Conservation (phyloP, 2,329 filamentous ascomycete species). For the Alternaria sp. region DNA sequence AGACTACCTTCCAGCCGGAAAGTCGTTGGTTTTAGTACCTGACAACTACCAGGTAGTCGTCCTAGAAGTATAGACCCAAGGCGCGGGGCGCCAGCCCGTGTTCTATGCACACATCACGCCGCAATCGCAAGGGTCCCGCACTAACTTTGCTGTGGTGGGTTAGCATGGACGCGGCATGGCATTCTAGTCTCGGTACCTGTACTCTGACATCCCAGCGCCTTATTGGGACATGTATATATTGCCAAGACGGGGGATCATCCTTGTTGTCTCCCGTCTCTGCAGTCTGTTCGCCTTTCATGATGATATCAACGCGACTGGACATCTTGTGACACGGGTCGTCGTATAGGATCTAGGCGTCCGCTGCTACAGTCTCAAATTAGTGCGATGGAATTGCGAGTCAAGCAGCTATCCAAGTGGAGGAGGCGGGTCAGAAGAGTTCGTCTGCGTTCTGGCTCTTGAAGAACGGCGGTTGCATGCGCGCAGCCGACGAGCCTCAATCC, state of each 20-base stretch:
- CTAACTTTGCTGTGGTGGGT: constrained; percentile 5
- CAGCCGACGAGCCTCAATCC: background rate
- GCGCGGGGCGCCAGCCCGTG: constrained; percentile 9
- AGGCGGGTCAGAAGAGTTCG: constrained; percentile 3
- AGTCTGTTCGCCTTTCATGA: background rate
- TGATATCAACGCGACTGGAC: background rate
- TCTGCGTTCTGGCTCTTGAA: constrained; percentile 9
- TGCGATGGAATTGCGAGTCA: constrained; percentile 1
- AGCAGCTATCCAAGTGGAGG: background rate
- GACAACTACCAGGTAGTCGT: background rate
- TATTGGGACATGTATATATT: constrained; percentile 5
- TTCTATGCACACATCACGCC: constrained; percentile 8
- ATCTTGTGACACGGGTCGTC: background rate
- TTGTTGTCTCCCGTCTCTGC: background rate
- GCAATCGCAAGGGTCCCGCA: constrained; percentile 3
- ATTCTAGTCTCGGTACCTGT: constrained; percentile 14
- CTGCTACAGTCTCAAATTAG: background rate
- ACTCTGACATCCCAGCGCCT: constrained; percentile 9
- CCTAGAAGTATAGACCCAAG: background rate
- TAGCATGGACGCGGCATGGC: constrained; percentile 9
- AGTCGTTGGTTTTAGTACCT: constrained; percentile 3
- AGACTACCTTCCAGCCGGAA: background rate
- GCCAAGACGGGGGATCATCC: constrained; percentile 3
- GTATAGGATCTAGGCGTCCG: background rate
- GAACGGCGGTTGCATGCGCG: background rate